phyloP scores from a whole-genome alignment of 2,329 filamentous ascomycete genomes.

The Magnaporthiopsis incrustans region DNA sequence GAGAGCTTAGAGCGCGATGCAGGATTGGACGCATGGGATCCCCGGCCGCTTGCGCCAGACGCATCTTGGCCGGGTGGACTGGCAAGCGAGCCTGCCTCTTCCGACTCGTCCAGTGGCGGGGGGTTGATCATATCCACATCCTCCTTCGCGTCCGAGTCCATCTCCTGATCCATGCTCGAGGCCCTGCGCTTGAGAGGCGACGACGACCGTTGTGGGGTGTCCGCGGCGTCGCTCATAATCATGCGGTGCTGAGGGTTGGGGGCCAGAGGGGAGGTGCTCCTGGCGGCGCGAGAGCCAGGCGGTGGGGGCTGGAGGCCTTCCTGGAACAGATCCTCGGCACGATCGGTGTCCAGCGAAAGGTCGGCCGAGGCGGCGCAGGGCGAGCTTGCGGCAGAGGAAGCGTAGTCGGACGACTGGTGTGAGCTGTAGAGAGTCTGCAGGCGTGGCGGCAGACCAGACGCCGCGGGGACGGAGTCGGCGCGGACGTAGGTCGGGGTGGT shows the following conservation, averaged over 20 bases:
- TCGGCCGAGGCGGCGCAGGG: slow-evolving; percentile 50
- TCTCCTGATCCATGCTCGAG: slow-evolving; percentile 51
- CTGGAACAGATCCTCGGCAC: slow-evolving; percentile 32
- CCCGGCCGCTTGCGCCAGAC: background rate
- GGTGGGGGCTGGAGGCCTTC: slow-evolving; percentile 28
- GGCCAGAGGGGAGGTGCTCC: slow-evolving; percentile 45
- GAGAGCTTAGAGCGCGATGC: background rate
- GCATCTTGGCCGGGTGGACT: background rate
- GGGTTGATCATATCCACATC: slow-evolving; percentile 38
- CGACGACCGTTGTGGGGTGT: slow-evolving; percentile 51
- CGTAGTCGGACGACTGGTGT: slow-evolving; percentile 39
- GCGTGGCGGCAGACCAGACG: slow-evolving; percentile 43
- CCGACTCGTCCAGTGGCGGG: slow-evolving; percentile 14
- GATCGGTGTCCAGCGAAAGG: slow-evolving; percentile 48
- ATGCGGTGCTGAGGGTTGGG: slow-evolving; percentile 43
- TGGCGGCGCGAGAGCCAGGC: slow-evolving; percentile 20
- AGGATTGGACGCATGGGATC: background rate
- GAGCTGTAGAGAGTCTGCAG: slow-evolving; percentile 37
- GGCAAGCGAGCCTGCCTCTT: background rate
- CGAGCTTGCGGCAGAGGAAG: slow-evolving; percentile 49
- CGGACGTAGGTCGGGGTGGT: slow-evolving; percentile 32
- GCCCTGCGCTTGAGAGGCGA: slow-evolving; percentile 58
- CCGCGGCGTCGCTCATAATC: slow-evolving; percentile 53
- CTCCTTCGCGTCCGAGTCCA: slow-evolving; percentile 29
- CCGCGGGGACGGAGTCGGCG: slow-evolving; percentile 29